Evolutionary conservation across 2,329 filamentous ascomycete species (phyloP).

Genomic region (Pyrenophora teres): DNA sequence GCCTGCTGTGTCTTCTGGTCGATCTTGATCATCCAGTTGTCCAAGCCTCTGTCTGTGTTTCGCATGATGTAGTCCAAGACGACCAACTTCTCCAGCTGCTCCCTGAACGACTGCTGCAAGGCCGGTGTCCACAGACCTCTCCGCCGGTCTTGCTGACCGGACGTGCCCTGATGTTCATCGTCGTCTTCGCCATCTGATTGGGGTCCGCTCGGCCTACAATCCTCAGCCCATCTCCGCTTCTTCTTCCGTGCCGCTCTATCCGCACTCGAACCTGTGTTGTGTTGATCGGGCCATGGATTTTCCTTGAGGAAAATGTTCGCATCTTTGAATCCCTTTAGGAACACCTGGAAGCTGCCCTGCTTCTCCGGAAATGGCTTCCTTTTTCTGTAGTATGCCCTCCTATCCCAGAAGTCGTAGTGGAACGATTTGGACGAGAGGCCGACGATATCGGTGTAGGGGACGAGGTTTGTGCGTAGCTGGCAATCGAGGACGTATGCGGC

Average conservation of each 20-base stretch:
- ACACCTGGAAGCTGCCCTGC: conserved; percentile 94
- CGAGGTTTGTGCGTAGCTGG: conserved; percentile 86
- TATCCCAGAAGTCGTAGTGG: conserved; percentile 97
- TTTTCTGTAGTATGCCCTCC: conserved; percentile 83
- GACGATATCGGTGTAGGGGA: conserved; percentile 95
- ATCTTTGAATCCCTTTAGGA: conserved; percentile 95
- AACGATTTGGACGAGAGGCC: conserved; percentile 95
- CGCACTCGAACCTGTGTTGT: conserved; percentile 68
- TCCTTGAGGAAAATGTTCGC: conserved; percentile 94
- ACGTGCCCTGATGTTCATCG: conserved; percentile 45
- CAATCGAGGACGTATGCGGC: conserved; percentile 94
- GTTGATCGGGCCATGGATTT: conserved; percentile 95
- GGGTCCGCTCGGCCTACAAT: conserved; percentile 71
- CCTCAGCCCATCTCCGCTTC: conserved; percentile 73
- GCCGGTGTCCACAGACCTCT: conserved; percentile 83
- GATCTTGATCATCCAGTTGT: conserved; percentile 99
- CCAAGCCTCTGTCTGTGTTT: conserved; percentile 92
- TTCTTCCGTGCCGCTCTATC: conserved; percentile 70
- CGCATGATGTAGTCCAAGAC: conserved; percentile 99
- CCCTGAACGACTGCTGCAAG: conserved; percentile 88
- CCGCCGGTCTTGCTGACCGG: conserved; percentile 47
- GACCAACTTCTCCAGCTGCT: conserved; percentile 95
- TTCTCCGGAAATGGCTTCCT: conserved; percentile 87
- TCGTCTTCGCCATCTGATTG: conserved; percentile 67
- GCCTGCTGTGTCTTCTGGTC: conserved; percentile 83